phyloP scores from a whole-genome alignment of 345 rosid genomes.

The Anacardium occidentale region DNA sequence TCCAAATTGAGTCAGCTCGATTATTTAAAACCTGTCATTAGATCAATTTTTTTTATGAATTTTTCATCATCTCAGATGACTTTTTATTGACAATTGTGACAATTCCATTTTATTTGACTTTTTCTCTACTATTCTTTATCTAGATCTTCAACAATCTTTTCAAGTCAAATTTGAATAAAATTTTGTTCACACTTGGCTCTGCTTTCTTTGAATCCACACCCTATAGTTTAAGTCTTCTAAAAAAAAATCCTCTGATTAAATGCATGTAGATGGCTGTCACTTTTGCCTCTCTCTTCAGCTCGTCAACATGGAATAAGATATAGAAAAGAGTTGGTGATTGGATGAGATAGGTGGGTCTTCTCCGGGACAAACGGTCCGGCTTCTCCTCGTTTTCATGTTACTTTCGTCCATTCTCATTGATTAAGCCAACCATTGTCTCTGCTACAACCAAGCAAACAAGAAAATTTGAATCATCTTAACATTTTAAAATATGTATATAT shows the following conservation, averaged over 20 bases:
- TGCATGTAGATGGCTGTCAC: neutral
- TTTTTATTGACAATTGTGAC: no score
- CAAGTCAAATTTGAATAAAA: no score
- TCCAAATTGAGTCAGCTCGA: no score
- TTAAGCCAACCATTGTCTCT: constrained; percentile 13
- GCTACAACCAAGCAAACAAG: neutral
- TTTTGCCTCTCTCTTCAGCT: neutral
- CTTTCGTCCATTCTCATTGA: constrained; percentile 11
- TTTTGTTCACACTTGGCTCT: no score
- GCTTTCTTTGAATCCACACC: no score
- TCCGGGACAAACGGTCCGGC: constrained; percentile 17
- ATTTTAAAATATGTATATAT: neutral
- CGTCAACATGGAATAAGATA: constrained; percentile 10
- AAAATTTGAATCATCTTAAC: constrained; percentile 14
- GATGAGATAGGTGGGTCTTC: constrained; percentile 12
- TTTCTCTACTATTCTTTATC: no score
- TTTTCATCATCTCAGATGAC: no score
- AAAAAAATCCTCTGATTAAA: neutral
- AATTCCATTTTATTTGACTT: no score
- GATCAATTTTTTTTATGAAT: no score
- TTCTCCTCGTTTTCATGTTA: constrained; percentile 19
- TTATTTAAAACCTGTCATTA: no score
- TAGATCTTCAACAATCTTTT: no score
- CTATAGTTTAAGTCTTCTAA: no score
- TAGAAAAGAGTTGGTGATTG: neutral